Conservation (phyloP, 1,284 basidiomycete species). For the Sanghuangporus baumii region DNA sequence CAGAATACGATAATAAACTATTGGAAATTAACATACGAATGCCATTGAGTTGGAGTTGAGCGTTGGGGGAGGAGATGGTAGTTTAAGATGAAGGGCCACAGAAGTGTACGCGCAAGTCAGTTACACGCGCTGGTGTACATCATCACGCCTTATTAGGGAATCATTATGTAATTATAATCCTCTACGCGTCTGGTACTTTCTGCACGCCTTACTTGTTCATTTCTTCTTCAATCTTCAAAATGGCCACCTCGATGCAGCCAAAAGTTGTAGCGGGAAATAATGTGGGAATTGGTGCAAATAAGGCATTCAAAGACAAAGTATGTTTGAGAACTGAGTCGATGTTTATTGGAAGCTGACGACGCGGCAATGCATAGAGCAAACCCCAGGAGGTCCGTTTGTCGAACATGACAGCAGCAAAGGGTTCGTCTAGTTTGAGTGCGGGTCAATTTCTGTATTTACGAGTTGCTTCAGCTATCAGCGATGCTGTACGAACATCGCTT, state of each 20-base stretch:
- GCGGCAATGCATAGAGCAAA: slow-evolving; percentile 58
- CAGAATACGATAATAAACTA: neutral
- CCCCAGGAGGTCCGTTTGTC: slow-evolving; percentile 92
- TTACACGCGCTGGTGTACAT: neutral
- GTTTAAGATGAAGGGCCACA: neutral
- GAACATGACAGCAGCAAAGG: slow-evolving; percentile 95
- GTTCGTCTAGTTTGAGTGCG: slow-evolving; percentile 36
- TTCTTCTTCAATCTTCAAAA: neutral
- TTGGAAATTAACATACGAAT: neutral
- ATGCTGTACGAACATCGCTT: slow-evolving; percentile 94
- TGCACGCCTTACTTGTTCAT: neutral
- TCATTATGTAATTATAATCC: neutral
- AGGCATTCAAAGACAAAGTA: slow-evolving; percentile 81
- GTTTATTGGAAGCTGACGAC: slow-evolving; percentile 24
- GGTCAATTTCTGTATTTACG: slow-evolving; percentile 15
- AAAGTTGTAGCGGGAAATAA: slow-evolving; percentile 29
- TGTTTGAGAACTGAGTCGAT: slow-evolving; percentile 12
- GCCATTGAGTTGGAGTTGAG: neutral
- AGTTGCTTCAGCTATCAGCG: slow-evolving; percentile 76
- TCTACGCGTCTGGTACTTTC: slow-evolving; percentile 8
- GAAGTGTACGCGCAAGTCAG: slow-evolving; percentile 16
- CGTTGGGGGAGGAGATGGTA: slow-evolving; percentile 1
- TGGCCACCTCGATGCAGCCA: slow-evolving; percentile 31
- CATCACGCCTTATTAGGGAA: neutral
- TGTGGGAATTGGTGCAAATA: slow-evolving; percentile 46